phyloP scores from a whole-genome alignment of 2,329 filamentous ascomycete species.

The Massarina eburnea region DNA sequence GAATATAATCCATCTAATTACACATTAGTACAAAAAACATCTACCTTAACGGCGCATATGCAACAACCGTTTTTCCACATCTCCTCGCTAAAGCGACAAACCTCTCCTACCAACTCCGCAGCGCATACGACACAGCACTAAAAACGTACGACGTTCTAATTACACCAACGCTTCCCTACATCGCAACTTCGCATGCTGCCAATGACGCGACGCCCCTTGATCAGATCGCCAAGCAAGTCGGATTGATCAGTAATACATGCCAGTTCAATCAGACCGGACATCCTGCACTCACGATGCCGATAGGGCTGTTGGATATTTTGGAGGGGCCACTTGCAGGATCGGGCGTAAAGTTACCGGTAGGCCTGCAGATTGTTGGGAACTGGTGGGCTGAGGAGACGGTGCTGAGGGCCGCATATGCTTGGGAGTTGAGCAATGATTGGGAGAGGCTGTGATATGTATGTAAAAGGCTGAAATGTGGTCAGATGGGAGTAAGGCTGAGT shows the following conservation, averaged over 20 bases:
- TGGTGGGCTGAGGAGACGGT: slow-evolving; percentile 55
- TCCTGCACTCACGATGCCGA: slow-evolving; percentile 56
- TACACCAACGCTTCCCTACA: slow-evolving; percentile 54
- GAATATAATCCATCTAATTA: slow-evolving; percentile 12
- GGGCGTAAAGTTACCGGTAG: slow-evolving; percentile 49
- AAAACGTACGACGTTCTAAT: slow-evolving; percentile 49
- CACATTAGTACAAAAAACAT: slow-evolving; percentile 57
- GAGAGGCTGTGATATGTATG: slow-evolving; percentile 24
- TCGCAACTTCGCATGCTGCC: slow-evolving; percentile 48
- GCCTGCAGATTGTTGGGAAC: slow-evolving; percentile 58
- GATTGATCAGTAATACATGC: slow-evolving; percentile 58
- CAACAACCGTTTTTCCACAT: slow-evolving; percentile 48
- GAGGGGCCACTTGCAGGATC: slow-evolving; percentile 38
- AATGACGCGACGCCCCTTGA: slow-evolving; percentile 46
- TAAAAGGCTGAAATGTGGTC: too few relatives aligned
- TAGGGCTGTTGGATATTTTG: slow-evolving; percentile 49
- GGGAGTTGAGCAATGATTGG: slow-evolving; percentile 53
- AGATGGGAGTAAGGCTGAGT: too few relatives aligned
- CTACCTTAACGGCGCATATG: slow-evolving; percentile 55
- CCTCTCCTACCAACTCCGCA: slow-evolving; percentile 50
- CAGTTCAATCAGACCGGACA: slow-evolving; percentile 61
- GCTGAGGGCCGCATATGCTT: slow-evolving; percentile 49
- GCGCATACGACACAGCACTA: slow-evolving; percentile 49
- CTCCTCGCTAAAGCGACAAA: slow-evolving; percentile 56
- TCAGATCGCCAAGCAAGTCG: slow-evolving; percentile 55